A percentile compares a stretch with the other conserved stretches of the same genome.
phyloP scores from a whole-genome alignment of 2,329 filamentous ascomycete genomes.

The Geosmithia flava region DNA sequence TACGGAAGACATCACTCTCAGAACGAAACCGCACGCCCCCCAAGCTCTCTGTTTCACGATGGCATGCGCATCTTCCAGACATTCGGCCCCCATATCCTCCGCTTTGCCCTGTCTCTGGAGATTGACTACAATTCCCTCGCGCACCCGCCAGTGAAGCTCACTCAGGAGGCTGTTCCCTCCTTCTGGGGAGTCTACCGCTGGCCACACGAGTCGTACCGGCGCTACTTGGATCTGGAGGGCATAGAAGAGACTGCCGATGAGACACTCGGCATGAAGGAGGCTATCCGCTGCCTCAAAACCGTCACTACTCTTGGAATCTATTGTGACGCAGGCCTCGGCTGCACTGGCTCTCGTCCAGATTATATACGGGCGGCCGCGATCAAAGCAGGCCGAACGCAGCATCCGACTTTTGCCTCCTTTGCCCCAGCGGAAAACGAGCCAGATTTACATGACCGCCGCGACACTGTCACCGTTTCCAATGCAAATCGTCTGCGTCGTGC shows the following conservation, averaged over 20 bases:
- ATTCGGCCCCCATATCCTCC: constrained; percentile 46
- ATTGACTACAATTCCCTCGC: constrained; percentile 40
- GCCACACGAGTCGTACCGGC: constrained; percentile 46
- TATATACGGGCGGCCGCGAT: neutral
- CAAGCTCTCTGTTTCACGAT: constrained; percentile 22
- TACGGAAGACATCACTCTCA: constrained; percentile 26
- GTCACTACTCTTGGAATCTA: constrained; percentile 54
- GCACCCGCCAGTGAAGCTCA: constrained; percentile 41
- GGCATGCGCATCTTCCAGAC: constrained; percentile 49
- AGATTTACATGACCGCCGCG: constrained; percentile 1
- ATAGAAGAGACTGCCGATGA: constrained; percentile 54
- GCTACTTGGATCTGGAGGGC: constrained; percentile 44
- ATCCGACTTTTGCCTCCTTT: constrained; percentile 19
- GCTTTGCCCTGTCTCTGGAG: constrained; percentile 57
- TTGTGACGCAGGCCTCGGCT: constrained; percentile 56
- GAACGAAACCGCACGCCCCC: constrained; percentile 9
- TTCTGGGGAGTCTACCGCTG: constrained; percentile 57
- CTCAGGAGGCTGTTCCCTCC: constrained; percentile 38
- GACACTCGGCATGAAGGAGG: constrained; percentile 45
- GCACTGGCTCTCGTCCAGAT: neutral
- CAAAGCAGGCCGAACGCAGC: constrained; percentile 4
- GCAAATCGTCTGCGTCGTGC: constrained; percentile 7
- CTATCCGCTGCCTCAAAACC: constrained; percentile 41
- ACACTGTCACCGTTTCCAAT: constrained; percentile 10
- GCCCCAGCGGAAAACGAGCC: neutral